Evolutionary conservation across 2,329 filamentous ascomycete species (phyloP).

Genomic region (Apiospora aurea): DNA sequence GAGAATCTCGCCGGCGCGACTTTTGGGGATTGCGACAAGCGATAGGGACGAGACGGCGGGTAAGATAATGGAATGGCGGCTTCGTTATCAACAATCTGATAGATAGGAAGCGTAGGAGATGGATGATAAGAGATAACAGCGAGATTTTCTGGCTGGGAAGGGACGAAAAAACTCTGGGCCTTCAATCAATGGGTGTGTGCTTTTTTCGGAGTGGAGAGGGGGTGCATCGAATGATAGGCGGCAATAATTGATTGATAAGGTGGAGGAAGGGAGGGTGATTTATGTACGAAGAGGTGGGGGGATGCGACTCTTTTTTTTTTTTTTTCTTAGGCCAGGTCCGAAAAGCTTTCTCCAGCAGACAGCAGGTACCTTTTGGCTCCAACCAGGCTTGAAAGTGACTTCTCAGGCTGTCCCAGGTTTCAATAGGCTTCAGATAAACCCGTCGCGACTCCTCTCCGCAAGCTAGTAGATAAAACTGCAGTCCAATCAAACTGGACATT

Average conservation of each 20-base stretch:
- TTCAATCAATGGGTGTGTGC: not conserved
- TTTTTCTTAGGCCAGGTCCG: not conserved
- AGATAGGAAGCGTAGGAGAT: constrained; percentile 19
- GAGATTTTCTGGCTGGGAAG: constrained; percentile 20
- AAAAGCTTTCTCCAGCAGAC: not conserved
- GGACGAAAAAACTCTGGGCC: constrained; percentile 14
- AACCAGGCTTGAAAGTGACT: not conserved
- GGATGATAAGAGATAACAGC: constrained; percentile 22
- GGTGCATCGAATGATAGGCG: constrained; percentile 1
- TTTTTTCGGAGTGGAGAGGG: not conserved
- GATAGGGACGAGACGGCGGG: constrained; percentile 16
- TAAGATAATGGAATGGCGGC: constrained; percentile 19
- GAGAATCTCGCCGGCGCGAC: constrained; percentile 1
- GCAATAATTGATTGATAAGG: constrained; percentile 8
- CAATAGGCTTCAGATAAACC: constrained; percentile 7
- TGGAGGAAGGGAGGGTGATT: not conserved
- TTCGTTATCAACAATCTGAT: constrained; percentile 22
- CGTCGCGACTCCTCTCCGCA: not conserved
- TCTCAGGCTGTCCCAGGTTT: not conserved
- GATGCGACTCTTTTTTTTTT: constrained; percentile 9
- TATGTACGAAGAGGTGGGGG: not conserved
- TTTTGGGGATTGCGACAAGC: constrained; percentile 7
- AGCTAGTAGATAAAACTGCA: constrained; percentile 11
- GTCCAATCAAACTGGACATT: constrained; percentile 4
- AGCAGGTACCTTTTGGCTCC: not conserved